Base-by-base conservation (phyloP, 495 filamentous ascomycete genomes). In the Aspergillus steynii region DNA sequence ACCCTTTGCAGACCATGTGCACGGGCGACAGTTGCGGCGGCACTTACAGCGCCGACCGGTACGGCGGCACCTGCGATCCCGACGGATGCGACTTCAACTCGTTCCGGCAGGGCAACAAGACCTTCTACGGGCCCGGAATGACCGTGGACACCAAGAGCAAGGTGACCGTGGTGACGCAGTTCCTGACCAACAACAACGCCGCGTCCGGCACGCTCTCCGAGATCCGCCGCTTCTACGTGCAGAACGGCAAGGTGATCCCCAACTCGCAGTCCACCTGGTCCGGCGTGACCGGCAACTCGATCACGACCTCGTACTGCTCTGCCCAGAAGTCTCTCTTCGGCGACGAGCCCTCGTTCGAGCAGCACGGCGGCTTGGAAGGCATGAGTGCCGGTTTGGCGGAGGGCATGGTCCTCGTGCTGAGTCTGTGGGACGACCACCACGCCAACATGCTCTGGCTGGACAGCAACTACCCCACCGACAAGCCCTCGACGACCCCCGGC, bases 381-480 rank as follows among this genome's bases (percentile, higher is more conserved):
- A 87, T 90, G 80, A 80, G 84, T 64, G 57, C 71, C 32, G 83
- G 81, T 26, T 68, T 90, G 34, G 71, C 64, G n/a, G 20, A 74
- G 27, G 84, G 82, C 56, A 86, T 90, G 85, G 88, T 90, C 42
- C 80, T 91, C 8, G 87, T 88, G 66, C 82, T 91, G 82, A 85
- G 82, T 61, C 69, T 91, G 71, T 91, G 88, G 88, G 87, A 89
- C 65, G 88, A 91, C 78, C 83, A 90, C 76, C 74, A 80, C 32
- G 77, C 80, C 71, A 82, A 89, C 77, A 93, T 93, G 90, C 83
- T 89, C 64, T 92, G 90, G 90, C 85, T 93, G 70, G 90, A 92
- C 78, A 83, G 83, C 65, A 82, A 78, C 75, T 90, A 85, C 80
- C 90, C 89, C 5, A 73, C 80, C 50, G 77, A 81, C 70, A 78